phyloP scores from a whole-genome alignment of 2,329 filamentous ascomycete species.

The Phialemonium atrogriseum region DNA sequence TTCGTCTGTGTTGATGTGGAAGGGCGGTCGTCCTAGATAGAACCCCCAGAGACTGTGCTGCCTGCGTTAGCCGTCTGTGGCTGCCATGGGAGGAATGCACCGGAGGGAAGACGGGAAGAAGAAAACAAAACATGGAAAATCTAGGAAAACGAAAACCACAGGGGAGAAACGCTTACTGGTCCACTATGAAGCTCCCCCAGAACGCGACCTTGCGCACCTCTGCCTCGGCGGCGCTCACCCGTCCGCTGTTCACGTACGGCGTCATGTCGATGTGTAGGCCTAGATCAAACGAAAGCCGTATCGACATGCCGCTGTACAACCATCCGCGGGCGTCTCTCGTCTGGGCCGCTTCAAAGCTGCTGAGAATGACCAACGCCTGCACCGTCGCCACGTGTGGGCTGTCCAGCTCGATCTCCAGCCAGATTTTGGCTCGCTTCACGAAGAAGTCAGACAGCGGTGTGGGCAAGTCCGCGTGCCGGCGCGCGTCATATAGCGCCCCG shows the following conservation, averaged over 20 bases:
- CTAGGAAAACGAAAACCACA: too few species aligned
- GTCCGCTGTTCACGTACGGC: slow-evolving; percentile 27
- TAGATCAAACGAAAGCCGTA: slow-evolving; percentile 34
- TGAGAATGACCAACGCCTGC: slow-evolving; percentile 35
- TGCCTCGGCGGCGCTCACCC: slow-evolving; percentile 28
- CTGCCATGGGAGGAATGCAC: neutral
- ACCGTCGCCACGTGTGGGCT: slow-evolving; percentile 37
- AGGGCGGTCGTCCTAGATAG: slow-evolving; percentile 29
- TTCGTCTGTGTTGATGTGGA: slow-evolving; percentile 29
- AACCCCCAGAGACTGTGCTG: slow-evolving; percentile 29
- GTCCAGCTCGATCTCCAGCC: slow-evolving; percentile 38
- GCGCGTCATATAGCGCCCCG: slow-evolving; percentile 23
- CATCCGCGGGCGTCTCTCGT: slow-evolving; percentile 35
- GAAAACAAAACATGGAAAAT: neutral
- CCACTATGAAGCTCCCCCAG: slow-evolving; percentile 32
- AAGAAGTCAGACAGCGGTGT: slow-evolving; percentile 28
- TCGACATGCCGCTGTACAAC: slow-evolving; percentile 38
- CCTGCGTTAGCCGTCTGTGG: neutral
- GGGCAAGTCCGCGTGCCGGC: slow-evolving; percentile 16
- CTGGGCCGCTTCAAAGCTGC: slow-evolving; percentile 32
- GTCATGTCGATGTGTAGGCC: slow-evolving; percentile 31
- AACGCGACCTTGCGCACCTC: slow-evolving; percentile 29
- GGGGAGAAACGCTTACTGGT: slow-evolving; percentile 14
- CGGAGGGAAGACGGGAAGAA: too few species aligned
- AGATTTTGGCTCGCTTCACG: slow-evolving; percentile 31